Evolutionary conservation across 1,284 basidiomycete genomes (phyloP).

Genomic region (Trichosporon ovoides): DNA sequence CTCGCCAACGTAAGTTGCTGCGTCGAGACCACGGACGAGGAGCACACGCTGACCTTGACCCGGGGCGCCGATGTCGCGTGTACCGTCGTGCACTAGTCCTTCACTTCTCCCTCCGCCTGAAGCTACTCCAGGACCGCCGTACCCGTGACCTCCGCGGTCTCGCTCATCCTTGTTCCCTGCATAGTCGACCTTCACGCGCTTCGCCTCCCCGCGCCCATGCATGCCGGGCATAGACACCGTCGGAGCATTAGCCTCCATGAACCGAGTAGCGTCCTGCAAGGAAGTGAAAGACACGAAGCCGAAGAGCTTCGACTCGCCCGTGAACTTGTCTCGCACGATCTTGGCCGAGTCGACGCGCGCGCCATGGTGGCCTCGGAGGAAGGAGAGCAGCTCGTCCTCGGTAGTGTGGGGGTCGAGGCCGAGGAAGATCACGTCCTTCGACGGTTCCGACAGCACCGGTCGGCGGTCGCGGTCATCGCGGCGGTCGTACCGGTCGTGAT

Average conservation of each 20-base stretch:
- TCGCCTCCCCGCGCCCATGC: slow-evolving; percentile 48
- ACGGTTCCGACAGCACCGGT: slow-evolving; percentile 34
- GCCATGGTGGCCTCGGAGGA: slow-evolving; percentile 59
- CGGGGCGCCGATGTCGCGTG: slow-evolving; percentile 68
- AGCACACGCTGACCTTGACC: slow-evolving; percentile 55
- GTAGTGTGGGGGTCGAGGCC: slow-evolving; percentile 82
- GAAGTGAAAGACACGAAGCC: slow-evolving; percentile 86
- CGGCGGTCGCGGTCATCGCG: slow-evolving; percentile 7
- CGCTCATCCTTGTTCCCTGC: slow-evolving; percentile 49
- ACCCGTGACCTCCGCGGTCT: not conserved
- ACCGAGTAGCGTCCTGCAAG: slow-evolving; percentile 73
- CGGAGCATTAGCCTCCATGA: slow-evolving; percentile 64
- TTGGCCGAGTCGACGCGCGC: slow-evolving; percentile 53
- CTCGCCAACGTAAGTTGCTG: slow-evolving; percentile 62
- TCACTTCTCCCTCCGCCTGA: too few species aligned
- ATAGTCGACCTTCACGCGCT: slow-evolving; percentile 83
- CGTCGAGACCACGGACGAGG: slow-evolving; percentile 79
- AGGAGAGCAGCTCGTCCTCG: slow-evolving; percentile 72
- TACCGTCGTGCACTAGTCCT: slow-evolving; percentile 88
- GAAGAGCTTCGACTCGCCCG: slow-evolving; percentile 85
- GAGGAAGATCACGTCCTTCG: slow-evolving; percentile 72
- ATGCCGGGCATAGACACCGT: slow-evolving; percentile 79
- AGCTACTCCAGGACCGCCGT: slow-evolving; percentile 48
- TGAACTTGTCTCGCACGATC: slow-evolving; percentile 85
- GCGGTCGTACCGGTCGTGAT: not conserved